Evolutionary conservation across 1,284 basidiomycete genomes (phyloP).

Genomic region (Cutaneotrichosporon dermatis): DNA sequence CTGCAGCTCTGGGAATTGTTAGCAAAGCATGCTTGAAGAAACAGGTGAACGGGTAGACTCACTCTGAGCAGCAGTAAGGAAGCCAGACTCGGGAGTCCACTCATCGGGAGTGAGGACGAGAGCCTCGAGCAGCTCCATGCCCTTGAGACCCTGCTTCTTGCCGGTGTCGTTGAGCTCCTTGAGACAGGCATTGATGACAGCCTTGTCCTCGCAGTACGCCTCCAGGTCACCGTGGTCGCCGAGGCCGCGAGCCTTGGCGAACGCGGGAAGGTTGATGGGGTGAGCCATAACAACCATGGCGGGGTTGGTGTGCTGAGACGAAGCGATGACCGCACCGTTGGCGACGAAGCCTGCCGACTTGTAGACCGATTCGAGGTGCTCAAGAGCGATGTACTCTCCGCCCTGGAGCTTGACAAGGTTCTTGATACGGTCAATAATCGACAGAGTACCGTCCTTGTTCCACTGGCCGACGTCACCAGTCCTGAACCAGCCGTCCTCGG

Average conservation of each 20-base stretch:
- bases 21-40: background rate
- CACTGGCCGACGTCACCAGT: conserved; percentile 55
- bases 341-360: conserved; percentile 76
- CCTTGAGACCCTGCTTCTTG: conserved; percentile 82
- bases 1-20: conserved; percentile 59
- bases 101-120: conserved; percentile 78
- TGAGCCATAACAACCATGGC: conserved; percentile 70
- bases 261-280: conserved; percentile 66
- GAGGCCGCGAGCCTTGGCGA: conserved; percentile 51
- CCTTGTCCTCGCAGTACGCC: conserved; percentile 61
- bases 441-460: conserved; percentile 66
- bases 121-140: conserved; percentile 72
- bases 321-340: conserved; percentile 85
- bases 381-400: conserved; percentile 84
- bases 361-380: conserved; percentile 86
- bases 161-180: conserved; percentile 75
- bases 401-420: conserved; percentile 48
- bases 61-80: conserved; percentile 84
- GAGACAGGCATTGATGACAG: conserved; percentile 63
- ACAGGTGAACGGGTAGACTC: conserved; percentile 14
- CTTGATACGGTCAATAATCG: conserved; percentile 67
- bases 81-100: conserved; percentile 84
- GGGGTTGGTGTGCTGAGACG: conserved; percentile 75
- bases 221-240: conserved; percentile 53
- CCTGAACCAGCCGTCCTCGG: conserved; percentile 81